Base-by-base conservation (phyloP, 2,329 filamentous ascomycete species). In the Ophiocordyceps unilateralis region DNA sequence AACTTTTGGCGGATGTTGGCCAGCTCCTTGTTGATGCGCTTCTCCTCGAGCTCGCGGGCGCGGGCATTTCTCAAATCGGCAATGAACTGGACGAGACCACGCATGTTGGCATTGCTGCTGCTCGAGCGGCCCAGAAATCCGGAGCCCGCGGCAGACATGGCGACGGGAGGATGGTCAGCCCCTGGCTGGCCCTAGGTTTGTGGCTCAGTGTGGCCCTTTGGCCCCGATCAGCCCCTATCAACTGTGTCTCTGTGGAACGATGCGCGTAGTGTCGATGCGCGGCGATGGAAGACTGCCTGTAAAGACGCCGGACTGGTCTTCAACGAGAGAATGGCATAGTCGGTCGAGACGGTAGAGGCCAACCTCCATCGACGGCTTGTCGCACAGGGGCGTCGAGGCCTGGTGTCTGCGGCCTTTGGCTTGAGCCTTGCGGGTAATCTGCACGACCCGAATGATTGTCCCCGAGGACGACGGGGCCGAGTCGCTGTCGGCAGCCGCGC, bases 1-100 rank as follows among this genome's bases (percentile, higher is more conserved):
- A 96, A 98, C 66, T 96, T 96, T 67, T 95, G 86, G 57, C 80
- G 79, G 61, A 98, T 98, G 59, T 98, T 98, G 58, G 91, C 91
- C 61, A 98, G 67, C 68, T 98, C 91, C 69, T 98, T 98, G 65
- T 98, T 98, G 68, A 98, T 96, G 58, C 91, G 77, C 73, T 98
- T 98, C 70, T 98, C 91, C 62, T 98, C 91, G 49, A 98, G 68
- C 61, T 98, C 91, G 48, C 93, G 77, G 40, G 93, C 91, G 61
- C 91, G 76, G 43, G 91, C 91, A 62, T 98, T 98, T 59, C 91
- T 74, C 55, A 98, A 63, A 61, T 98, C 91, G 48, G 91, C 91
- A 60, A 98, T 98, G 67, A 98, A 98, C 60, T 95, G 93, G 40
- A 98, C 91, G 52, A 98, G 70, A 23, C 91, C 89, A 52, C 77